Evolutionary conservation across 2,329 filamentous ascomycete genomes (phyloP).

Genomic region (Alternaria sp.): DNA sequence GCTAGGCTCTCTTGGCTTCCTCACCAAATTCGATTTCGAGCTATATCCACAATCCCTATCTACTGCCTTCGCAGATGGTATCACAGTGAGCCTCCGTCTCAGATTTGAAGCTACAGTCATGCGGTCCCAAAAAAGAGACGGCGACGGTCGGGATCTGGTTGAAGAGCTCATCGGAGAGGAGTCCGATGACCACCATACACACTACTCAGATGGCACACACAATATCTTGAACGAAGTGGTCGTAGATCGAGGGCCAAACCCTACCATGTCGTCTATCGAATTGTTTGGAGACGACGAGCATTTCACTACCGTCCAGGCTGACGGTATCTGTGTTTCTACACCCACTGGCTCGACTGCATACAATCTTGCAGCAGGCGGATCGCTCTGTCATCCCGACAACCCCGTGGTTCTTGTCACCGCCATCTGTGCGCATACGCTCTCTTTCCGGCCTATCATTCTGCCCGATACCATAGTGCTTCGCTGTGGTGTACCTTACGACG

Average conservation of each 20-base stretch:
- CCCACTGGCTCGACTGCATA: conserved; percentile 96
- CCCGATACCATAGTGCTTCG: conserved; percentile 95
- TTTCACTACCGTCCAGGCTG: conserved; percentile 91
- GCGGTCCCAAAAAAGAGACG: conserved; percentile 68
- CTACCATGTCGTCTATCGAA: conserved; percentile 91
- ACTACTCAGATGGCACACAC: conserved; percentile 81
- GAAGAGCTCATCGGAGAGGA: conserved; percentile 91
- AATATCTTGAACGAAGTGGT: conserved; percentile 98
- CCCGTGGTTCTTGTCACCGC: conserved; percentile 94
- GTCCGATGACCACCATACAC: conserved; percentile 82
- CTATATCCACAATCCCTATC: conserved; percentile 74
- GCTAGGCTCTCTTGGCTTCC: conserved; percentile 88
- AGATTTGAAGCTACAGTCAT: conserved; percentile 95
- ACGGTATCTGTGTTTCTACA: conserved; percentile 92
- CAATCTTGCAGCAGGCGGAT: conserved; percentile 94
- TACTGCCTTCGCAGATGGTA: conserved; percentile 78
- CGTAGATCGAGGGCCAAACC: conserved; percentile 89
- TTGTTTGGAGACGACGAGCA: conserved; percentile 95
- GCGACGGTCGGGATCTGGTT: conserved; percentile 64
- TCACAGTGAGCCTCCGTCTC: conserved; percentile 85
- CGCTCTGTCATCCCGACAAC: conserved; percentile 93
- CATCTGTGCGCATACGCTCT: conserved; percentile 93
- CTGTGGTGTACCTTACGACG: conserved; percentile 93
- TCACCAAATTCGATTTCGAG: conserved; percentile 95
- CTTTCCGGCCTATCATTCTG: conserved; percentile 94